Evolutionary conservation across 148 eudicot genomes (phyloP), one percentile per base, ranked within the genome.

Genomic region (Spergularia bocconei): DNA sequence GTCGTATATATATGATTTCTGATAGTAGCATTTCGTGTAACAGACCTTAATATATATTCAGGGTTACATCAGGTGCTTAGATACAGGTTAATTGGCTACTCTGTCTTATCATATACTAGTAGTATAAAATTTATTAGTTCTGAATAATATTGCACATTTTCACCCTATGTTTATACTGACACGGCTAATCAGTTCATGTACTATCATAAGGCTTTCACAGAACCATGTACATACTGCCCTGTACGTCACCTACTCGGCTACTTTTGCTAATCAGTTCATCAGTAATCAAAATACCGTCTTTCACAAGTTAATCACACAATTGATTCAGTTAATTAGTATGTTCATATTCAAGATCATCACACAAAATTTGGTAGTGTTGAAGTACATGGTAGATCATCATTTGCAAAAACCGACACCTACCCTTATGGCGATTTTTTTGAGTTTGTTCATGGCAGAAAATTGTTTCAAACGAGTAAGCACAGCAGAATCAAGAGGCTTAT

Each of bases 381-480:
- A 67, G 25, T 19, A 63, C 13, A 13, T 19, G 25, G 76, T 10
- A 64, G 4, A 29, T 39, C 17, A 39, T 7, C 7, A 10, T 63
- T 55, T 9, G 29, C 10, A 70, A 75, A 69, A 44, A 54, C 51
- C 16, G 50, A 23, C 66, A 52, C 77, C 14, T 82, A 82, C 79
- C 74, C 85, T 58, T 70, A 82, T 82, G 56, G 85, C 85, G 64
- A 82, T 82, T 77, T 78, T 82, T 71, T 82, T 82, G n/a, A 78
- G 85, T 77, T 82, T 79, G 77, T 82, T 82, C 85, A 82, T 82
- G 72, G 85, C 82, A 52, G 85, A 82, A 61, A 82, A 82, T 53
- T 78, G 85, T 53, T 82, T 82, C 79, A 82, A 70, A 41, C 82
- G 82, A 48, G 59, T 68, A 63, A 82, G 66, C 57, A 82, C 85